Base-by-base conservation (phyloP, 2,329 filamentous ascomycete species). In the Curvularia spicifera region DNA sequence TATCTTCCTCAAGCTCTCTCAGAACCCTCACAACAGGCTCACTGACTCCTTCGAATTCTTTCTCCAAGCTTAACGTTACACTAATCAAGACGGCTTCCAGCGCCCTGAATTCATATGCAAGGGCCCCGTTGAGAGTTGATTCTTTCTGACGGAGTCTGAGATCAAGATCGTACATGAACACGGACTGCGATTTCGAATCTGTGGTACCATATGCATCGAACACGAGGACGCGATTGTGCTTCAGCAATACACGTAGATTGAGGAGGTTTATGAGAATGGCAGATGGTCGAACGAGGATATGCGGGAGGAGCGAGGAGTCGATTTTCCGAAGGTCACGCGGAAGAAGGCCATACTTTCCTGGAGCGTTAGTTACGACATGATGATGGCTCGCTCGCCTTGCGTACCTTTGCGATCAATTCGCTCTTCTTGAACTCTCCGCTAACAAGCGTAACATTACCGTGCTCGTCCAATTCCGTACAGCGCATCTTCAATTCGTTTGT, bases 371-470 rank as follows among this genome's bases (percentile, higher is more conserved):
- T 10, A 13, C 12, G 2, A 15, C 2, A 1, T 46, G 20, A 20
- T 1, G 6, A 2, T 0, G 18, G 20, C 1, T 10, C 1, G 4
- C 12, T 22, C 48, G 13, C 15, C 1, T 42, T 35, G 31, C 51
- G 51, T 78, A 93, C 91, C 84, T 95, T 97, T 52, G 93, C 93
- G 76, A 97, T 98, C 46, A 99, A 83, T 80, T 99, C 95, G 71
- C 88, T 95, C 83, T 99, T 99, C 80, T 95, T 96, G 78, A 97
- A 98, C 77, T 98, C 95, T 58, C 93, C 92, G 73, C 96, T 96
- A 20, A 96, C 90, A 57, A 98, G 82, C 20, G 94, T 96, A 26
- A 97, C 93, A 69, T 96, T 90, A 40, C 95, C 95, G 71, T 91
- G 87, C 75, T 93, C 92, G 70, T 98, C 93, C 59, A 98, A 91